Evolutionary conservation across 495 filamentous ascomycete genomes (phyloP).

Genomic region (Trichoderma reesei): DNA sequence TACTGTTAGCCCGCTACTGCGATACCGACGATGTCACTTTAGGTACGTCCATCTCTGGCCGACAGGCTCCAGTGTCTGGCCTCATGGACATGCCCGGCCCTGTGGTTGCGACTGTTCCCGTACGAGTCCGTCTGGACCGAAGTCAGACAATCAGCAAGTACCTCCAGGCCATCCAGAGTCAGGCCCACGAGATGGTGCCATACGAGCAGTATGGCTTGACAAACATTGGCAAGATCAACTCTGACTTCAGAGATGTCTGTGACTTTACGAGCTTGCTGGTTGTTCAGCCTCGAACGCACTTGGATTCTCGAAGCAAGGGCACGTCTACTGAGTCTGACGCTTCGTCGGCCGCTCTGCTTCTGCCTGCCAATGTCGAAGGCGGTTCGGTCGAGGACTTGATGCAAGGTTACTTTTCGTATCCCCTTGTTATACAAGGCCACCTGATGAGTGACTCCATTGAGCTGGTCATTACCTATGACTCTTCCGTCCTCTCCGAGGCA

Average conservation of each 20-base stretch:
- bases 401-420: conserved; percentile 7
- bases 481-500: background rate
- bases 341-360: background rate
- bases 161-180: conserved; percentile 38
- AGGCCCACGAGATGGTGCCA: conserved; percentile 11
- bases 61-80: conserved; percentile 34
- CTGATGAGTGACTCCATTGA: background rate
- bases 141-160: conserved; percentile 39
- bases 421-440: conserved; percentile 4
- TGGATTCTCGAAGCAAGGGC: background rate
- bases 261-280: conserved; percentile 6
- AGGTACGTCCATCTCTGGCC: conserved; percentile 39
- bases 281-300: background rate
- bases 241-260: conserved; percentile 10
- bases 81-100: conserved; percentile 42
- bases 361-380: background rate
- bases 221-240: background rate
- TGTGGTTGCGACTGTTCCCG: conserved; percentile 49
- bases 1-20: conserved; percentile 29
- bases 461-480: background rate
- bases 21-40: conserved; percentile 36
- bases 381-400: background rate
- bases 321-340: background rate
- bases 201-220: conserved; percentile 38
- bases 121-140: conserved; percentile 28